Evolutionary conservation across 306 rosid species (phyloP), one percentile per base, ranked within the genome.

Genomic region (Cercis canadensis): DNA sequence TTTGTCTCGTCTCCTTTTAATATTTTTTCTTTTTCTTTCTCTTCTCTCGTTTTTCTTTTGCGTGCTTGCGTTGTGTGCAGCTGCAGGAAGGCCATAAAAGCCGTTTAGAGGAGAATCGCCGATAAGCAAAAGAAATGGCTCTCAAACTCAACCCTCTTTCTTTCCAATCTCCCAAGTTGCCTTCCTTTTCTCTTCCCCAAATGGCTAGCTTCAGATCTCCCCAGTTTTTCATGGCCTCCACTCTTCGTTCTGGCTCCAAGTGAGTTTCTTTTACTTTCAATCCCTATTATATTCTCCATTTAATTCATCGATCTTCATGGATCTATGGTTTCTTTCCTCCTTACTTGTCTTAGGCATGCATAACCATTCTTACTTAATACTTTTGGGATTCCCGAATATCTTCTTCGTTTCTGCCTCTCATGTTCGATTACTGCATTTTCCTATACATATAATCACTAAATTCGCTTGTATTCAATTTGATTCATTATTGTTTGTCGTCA

Each of bases 191-290:
- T 16, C 86, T 83, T 32, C 95, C 90, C 0, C 88, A 80, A 56
- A 85, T 84, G 82, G 81, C 95, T 14, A 78, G 81, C 33, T 76
- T 83, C 92, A 88, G 95, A 89, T 89, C 98, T 83, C 90, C 95
- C 62, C 80, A 79, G 77, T 88, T 88, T 88, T 31, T 78, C 67
- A 88, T 89, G 96, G 96, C 95, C 18, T 92, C 98, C 80, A 84
- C 95, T 17, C 96, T 92, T 47, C 84, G 84, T 50, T 82, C 98
- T 44, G 90, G 85, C 77, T 33, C 92, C 83, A 82, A 75, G 98
- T 89, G 62, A 49, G 84, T 76, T 47, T 5, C 33, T 3, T 11
- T 57, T 10, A 13, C 52, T 6, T 0, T 65, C 54, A 40, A 0
- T 50, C 33, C 57, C 56, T 39, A 56, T 24, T 68, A 72, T 36